Evolutionary conservation across 2,329 filamentous ascomycete genomes (phyloP), one percentile per base, ranked within the genome.

Genomic region (Sporothrix globosa): DNA sequence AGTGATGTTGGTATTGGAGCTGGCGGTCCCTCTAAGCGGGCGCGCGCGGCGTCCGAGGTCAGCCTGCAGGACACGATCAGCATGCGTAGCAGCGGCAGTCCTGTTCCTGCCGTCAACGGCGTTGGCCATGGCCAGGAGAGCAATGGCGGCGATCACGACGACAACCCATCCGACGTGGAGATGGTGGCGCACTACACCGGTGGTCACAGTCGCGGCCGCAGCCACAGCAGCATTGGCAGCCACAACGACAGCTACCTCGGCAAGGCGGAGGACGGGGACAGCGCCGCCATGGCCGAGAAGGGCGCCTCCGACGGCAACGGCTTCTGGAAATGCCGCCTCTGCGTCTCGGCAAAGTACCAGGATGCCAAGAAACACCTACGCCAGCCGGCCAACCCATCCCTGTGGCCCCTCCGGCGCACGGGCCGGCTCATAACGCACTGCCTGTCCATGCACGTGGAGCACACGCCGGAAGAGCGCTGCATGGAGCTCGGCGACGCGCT

Each of bases 381-480:
- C 67, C 79, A 81, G 67, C 82, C 82, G 27, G 81, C 79, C 66
- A 80, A 78, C 63, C 82, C 82, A 41, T 81, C 80, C 74, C 83
- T 83, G 73, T 83, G 82, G 82, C 81, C 82, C 2, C 77, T 84
- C 14, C 81, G 81, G 73, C 82, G 84, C 70, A 78, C 83, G 56
- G 80, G 80, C 52, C 84, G 84, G 78, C 79, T 84, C 76, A 79
- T 84, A 67, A 82, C 82, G 27, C 82, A 84, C 74, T 83, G 80
- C 72, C 80, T 82, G 11, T 81, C 82, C 66, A 79, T 84, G 78
- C 82, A 84, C 73, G 77, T 75, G 2, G 82, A 84, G 77, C 82
- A 84, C 73, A 74, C 77, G 21, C 78, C 79, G 0, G 71, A 75
- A 0, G 82, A 84, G 75, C 78, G 82, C 11, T 83, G 82, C 70